phyloP scores from a whole-genome alignment of 2,329 filamentous ascomycete species.

The Apiospora malaysiana region DNA sequence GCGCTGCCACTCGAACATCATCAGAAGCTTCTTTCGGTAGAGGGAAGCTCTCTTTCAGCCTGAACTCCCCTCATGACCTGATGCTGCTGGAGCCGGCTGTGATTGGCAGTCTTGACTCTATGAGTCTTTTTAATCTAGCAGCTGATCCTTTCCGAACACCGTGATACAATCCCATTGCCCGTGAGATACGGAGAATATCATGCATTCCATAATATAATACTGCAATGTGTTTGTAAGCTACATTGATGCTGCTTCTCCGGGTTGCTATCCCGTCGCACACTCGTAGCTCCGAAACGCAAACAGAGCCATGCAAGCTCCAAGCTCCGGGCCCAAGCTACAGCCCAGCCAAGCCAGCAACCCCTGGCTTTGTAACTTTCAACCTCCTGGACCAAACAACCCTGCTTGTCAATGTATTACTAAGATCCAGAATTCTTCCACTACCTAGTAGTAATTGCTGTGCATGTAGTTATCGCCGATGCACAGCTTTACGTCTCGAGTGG shows the following conservation, averaged over 20 bases:
- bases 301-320: neutral
- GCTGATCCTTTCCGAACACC: neutral
- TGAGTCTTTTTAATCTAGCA: neutral
- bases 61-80: neutral
- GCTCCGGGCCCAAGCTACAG: conserved; percentile 11
- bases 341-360: conserved; percentile 7
- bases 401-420: conserved; percentile 1
- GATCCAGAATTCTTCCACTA: conserved; percentile 15
- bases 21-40: neutral
- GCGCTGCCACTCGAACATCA: neutral
- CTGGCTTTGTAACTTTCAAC: neutral
- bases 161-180: neutral
- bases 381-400: conserved; percentile 13
- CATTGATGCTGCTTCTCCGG: neutral
- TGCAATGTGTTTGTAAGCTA: neutral
- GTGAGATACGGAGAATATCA: neutral
- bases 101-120: neutral
- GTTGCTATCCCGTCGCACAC: conserved; percentile 4
- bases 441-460: neutral
- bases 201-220: neutral
- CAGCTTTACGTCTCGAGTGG: conserved; percentile 4
- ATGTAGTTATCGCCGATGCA: conserved; percentile 1
- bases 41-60: neutral
- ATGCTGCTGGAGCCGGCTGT: neutral
- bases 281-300: neutral